Evolutionary conservation across 352 stramenopile species (phyloP).

Genomic region (Phytophthora agathidicida): DNA sequence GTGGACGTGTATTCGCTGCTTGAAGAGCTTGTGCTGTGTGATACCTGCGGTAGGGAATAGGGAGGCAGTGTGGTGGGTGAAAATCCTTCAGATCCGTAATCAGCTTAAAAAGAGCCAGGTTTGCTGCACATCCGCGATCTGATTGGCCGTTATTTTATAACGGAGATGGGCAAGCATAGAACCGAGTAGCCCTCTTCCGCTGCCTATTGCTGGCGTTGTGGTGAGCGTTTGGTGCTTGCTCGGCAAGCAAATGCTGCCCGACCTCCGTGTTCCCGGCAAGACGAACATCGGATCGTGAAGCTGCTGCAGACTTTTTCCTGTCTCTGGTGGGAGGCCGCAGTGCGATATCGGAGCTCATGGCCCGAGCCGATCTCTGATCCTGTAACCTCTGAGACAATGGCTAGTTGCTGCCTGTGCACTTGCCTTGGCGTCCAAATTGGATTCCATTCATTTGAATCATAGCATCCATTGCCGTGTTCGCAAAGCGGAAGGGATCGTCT

Average conservation of each 20-base stretch:
- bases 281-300: conserved; percentile 4
- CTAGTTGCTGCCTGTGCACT: neutral
- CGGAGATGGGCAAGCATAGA: conserved; percentile 13
- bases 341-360: too few species aligned
- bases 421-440: too few species aligned
- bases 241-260: too few species aligned
- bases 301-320: too few species aligned
- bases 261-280: too few species aligned
- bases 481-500: conserved; percentile 10
- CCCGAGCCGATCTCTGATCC: conserved; percentile 9
- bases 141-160: conserved; percentile 7
- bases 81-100: conserved; percentile 15
- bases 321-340: too few species aligned
- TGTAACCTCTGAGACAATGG: conserved; percentile 18
- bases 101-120: conserved; percentile 10
- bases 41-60: too few species aligned
- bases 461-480: conserved; percentile 21
- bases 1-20: neutral
- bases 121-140: conserved; percentile 10
- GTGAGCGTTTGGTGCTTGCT: too few species aligned
- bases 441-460: too few species aligned
- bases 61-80: too few species aligned
- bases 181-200: neutral
- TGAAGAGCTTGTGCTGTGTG: too few species aligned
- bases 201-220: neutral